Conservation (phyloP, 352 stramenopile genomes). For the Phytophthora colocasiae region DNA sequence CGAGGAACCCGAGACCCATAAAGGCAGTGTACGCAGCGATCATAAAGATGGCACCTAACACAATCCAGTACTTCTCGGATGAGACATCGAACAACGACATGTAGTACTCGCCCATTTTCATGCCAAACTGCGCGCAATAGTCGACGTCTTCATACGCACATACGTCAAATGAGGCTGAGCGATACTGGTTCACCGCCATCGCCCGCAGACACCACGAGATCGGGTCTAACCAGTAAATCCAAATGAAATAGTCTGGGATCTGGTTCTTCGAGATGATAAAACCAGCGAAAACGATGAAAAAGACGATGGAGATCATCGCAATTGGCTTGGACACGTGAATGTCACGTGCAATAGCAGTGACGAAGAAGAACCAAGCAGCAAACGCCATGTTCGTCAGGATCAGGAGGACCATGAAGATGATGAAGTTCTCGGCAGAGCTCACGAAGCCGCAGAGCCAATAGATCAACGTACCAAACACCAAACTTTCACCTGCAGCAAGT, state of each 20-base stretch:
- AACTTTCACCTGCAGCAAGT: constrained; percentile 54
- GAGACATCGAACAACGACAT: constrained; percentile 40
- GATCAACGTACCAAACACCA: constrained; percentile 77
- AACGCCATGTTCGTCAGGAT: constrained; percentile 54
- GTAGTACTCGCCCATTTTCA: constrained; percentile 50
- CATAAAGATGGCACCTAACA: constrained; percentile 40
- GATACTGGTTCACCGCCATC: constrained; percentile 41
- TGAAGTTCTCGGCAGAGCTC: constrained; percentile 25
- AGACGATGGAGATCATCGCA: constrained; percentile 41
- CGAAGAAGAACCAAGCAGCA: constrained; percentile 50
- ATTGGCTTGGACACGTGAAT: constrained; percentile 44
- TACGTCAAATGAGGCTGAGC: constrained; percentile 22
- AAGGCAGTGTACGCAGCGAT: constrained; percentile 41
- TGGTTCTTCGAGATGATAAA: constrained; percentile 52
- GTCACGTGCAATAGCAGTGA: constrained; percentile 35
- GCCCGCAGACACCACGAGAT: constrained; percentile 46
- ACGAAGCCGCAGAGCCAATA: constrained; percentile 80
- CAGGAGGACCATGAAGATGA: constrained; percentile 50
- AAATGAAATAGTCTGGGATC: constrained; percentile 48
- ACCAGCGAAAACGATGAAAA: constrained; percentile 54
- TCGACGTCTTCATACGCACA: constrained; percentile 41
- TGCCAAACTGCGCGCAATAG: constrained; percentile 37
- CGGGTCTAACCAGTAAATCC: constrained; percentile 60
- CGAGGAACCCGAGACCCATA: constrained; percentile 44
- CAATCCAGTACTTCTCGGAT: constrained; percentile 38